A percentile compares a stretch with the other conserved stretches of the same genome.
Conservation (phyloP, 2,329 filamentous ascomycete species). For the Cryphonectria naterciae region DNA sequence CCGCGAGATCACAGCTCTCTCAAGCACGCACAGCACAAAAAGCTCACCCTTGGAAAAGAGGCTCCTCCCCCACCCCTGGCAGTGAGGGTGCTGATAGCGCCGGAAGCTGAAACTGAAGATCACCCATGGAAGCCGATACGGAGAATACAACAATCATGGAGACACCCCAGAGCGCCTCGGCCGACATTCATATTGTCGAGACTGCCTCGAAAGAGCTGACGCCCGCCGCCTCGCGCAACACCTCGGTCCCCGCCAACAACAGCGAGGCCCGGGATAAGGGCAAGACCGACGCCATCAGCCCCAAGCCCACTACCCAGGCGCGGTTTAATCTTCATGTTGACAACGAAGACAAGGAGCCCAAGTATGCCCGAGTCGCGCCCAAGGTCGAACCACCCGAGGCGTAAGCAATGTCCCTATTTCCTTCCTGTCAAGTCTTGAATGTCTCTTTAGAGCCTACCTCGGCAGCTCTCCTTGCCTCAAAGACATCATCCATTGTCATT, state of each 20-base stretch:
- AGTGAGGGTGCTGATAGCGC: constrained; percentile 5
- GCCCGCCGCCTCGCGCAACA: constrained; percentile 7
- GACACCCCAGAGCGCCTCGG: neutral
- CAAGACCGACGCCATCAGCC: neutral
- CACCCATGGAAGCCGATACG: constrained; percentile 8
- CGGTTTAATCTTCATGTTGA: neutral
- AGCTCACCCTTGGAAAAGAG: neutral
- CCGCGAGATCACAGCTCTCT: neutral
- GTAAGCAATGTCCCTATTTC: neutral
- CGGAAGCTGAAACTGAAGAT: neutral
- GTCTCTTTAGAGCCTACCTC: neutral
- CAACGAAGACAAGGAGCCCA: neutral
- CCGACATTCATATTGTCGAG: constrained; percentile 6
- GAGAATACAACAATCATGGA: neutral
- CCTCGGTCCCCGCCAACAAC: neutral
- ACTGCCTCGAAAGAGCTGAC: neutral
- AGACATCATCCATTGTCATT: neutral
- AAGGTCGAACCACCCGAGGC: neutral
- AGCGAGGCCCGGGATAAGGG: neutral
- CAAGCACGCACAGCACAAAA: neutral
- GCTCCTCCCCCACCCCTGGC: neutral
- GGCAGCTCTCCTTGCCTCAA: neutral
- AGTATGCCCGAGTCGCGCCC: neutral
- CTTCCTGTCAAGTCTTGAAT: no score
- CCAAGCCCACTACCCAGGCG: neutral